Evolutionary conservation across 202 grass and related monocot species (phyloP), one percentile per base, ranked within the genome.

Genomic region (Zizania palustris): DNA sequence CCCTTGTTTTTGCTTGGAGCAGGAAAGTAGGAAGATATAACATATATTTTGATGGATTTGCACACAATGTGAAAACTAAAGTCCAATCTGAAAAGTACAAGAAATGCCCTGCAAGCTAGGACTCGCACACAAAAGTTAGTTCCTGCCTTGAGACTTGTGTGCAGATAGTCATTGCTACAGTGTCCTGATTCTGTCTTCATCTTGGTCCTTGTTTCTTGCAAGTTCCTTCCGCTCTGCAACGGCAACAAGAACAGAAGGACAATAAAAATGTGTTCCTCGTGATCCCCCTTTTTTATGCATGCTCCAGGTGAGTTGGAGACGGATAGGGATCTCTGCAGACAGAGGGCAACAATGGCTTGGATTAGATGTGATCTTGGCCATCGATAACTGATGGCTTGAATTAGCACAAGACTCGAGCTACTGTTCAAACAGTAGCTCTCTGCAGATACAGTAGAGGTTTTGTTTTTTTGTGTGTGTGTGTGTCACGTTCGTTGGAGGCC

Each of bases 1-100:
- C 28, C 19, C 21, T 16, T 80, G 67, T 71, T 49, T 35, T 72
- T 53, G 13, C 44, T 72, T 80, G 35, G 35, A 46, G 11, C 42
- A 49, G n/a, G 33, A 11, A 42, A 11, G 51, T 18, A 59, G 20
- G 21, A 37, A 20, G 16, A 55, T 54, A 28, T 28, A 1, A 6
- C 16, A 5, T 16, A n/a, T n/a, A n/a, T n/a, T n/a, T n/a, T n/a
- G n/a, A n/a, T n/a, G n/a, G n/a, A n/a, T n/a, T n/a, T n/a, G n/a
- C n/a, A n/a, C n/a, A n/a, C n/a, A n/a, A n/a, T n/a, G n/a, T n/a
- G n/a, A n/a, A n/a, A n/a, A n/a, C n/a, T n/a, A n/a, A n/a, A n/a
- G 59, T 11, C 18, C 13, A 33, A n/a, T 40, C 5, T 46, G 60
- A 57, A 57, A 74, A 58, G 16, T 3, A 20, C 20, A 28, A 28